Evolutionary conservation across 352 stramenopile species (phyloP), one percentile per base, ranked within the genome.

Genomic region (Phytophthora kernoviae): DNA sequence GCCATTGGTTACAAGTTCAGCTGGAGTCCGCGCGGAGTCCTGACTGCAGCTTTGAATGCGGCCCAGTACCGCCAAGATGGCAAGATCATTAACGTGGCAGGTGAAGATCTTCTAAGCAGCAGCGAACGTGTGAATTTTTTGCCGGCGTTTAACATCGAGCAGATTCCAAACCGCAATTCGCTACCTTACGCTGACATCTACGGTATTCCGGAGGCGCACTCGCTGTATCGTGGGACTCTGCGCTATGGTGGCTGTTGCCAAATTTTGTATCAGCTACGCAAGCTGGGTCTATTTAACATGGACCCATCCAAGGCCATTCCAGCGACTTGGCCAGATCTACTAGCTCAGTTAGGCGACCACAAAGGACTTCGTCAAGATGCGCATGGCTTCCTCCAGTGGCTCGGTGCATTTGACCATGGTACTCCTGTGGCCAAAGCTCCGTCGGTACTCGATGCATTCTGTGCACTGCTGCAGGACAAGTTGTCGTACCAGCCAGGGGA

Each of bases 1-100:
- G 86, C 94, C 18, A 94, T 98, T 44, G 90, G 88, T 20, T 99
- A 99, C 81, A 99, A 99, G 73, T 98, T 99, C 67, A 98, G 91
- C 54, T 99, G 96, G 96, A 98, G 87, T 49, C 96, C 96, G 30
- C 90, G 90, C 26, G 96, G 96, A 34, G 96, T 98, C 5, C 69
- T 99, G n/a, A 96, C 77, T 22, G 96, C 96, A 9, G 93, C 88
- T 11, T 57, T 97, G 43, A 98, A 98, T 71, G 64, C 86, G 30
- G 93, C 96, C 8, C 74, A 84, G 24, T 98, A 96, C 70, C 80
- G 82, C 36, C 90, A 88, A 69, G 66, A 98, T 44, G 87, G 85
- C 27, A 68, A 92, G 54, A 54, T 95, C 30, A 63, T 98, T 55
- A 79, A 94, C 40, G 77, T 98, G 1, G 48, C 80, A 5, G 95